phyloP scores from a whole-genome alignment of 2,329 filamentous ascomycete species.

The Paecilomyces niveus region DNA sequence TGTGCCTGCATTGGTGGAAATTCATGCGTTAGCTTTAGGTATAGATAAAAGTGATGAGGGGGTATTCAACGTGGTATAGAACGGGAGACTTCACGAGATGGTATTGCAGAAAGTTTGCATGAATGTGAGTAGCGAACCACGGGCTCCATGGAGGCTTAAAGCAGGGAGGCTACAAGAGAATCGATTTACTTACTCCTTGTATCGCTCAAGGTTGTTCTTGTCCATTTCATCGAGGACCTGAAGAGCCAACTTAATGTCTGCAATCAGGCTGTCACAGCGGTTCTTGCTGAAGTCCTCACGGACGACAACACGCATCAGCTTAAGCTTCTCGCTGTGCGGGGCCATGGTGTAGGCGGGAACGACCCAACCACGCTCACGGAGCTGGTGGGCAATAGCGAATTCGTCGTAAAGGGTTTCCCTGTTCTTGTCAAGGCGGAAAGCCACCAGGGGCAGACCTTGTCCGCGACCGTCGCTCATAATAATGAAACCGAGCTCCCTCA shows the following conservation, averaged over 20 bases:
- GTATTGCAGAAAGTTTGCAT: too few relatives aligned
- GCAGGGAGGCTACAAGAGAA: not conserved
- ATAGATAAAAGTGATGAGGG: not conserved
- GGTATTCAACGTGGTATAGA: not conserved
- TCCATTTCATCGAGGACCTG: constrained; percentile 68
- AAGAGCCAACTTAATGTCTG: constrained; percentile 71
- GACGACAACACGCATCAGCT: constrained; percentile 88
- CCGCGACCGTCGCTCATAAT: constrained; percentile 80
- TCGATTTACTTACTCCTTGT: constrained; percentile 50
- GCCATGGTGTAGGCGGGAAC: constrained; percentile 98
- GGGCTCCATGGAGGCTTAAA: not conserved
- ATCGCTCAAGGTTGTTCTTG: constrained; percentile 59
- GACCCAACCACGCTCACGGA: constrained; percentile 83
- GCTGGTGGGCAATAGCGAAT: constrained; percentile 73
- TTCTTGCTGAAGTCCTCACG: constrained; percentile 83
- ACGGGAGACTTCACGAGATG: not conserved
- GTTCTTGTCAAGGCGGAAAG: constrained; percentile 66
- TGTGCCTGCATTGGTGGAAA: constrained; percentile 28
- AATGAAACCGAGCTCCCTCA: constrained; percentile 70
- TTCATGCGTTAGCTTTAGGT: not conserved
- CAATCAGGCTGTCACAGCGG: constrained; percentile 70
- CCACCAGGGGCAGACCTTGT: constrained; percentile 77
- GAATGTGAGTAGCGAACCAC: not conserved
- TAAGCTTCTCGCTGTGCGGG: constrained; percentile 71
- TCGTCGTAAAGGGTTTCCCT: constrained; percentile 59